Percentiles rank a stretch among this genome's conserved stretches.
Conservation (phyloP, 257 asterid genomes). For the Anisodus acutangulus region DNA sequence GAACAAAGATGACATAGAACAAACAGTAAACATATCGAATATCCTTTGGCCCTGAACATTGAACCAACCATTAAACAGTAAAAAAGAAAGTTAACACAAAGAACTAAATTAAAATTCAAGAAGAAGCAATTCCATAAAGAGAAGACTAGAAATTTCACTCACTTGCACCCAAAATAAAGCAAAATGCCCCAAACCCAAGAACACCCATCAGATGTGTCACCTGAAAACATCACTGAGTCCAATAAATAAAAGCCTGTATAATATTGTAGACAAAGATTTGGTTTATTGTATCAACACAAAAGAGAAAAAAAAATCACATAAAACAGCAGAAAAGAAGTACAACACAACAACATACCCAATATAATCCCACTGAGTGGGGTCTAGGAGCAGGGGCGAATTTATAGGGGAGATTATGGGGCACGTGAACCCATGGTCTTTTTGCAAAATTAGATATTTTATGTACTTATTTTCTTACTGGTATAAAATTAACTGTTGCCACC, state of each 20-base stretch:
- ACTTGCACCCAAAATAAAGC: slow-evolving; percentile 98
- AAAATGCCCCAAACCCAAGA: slow-evolving; percentile 94
- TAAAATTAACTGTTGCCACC: too few species aligned
- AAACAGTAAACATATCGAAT: slow-evolving; percentile 81
- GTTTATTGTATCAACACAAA: background rate
- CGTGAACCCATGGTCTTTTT: too few species aligned
- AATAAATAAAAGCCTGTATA: background rate
- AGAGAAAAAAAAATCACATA: background rate
- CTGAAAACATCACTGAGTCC: slow-evolving; percentile 40
- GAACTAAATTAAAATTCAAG: background rate
- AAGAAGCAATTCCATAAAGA: slow-evolving; percentile 7
- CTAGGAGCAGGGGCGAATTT: too few species aligned
- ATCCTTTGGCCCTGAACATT: slow-evolving; percentile 86
- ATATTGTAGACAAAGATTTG: background rate
- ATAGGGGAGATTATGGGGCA: too few species aligned
- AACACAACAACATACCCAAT: too few species aligned
- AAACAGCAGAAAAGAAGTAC: background rate
- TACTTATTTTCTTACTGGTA: too few species aligned
- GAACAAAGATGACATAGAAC: slow-evolving; percentile 85
- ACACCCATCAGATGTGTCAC: slow-evolving; percentile 92
- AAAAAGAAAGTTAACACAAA: background rate
- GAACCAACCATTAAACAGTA: slow-evolving; percentile 29
- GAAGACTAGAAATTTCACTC: slow-evolving; percentile 39
- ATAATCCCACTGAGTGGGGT: too few species aligned
- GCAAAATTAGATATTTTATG: too few species aligned